phyloP scores from a whole-genome alignment of 2,329 filamentous ascomycete species.

The Arthrobotrys pseudoclavata region DNA sequence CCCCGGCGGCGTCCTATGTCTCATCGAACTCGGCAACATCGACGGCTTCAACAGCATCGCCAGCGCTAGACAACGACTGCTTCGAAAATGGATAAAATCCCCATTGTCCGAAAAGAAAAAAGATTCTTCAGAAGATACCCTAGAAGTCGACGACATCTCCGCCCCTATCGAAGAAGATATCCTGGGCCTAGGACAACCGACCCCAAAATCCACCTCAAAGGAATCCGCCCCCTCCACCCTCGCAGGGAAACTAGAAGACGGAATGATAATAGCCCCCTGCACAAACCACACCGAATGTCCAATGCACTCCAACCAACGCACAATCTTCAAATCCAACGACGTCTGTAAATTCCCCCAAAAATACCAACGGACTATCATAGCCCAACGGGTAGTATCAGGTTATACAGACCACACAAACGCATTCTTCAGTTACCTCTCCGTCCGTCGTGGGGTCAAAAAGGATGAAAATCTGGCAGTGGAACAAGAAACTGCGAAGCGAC shows the following conservation, averaged over 20 bases:
- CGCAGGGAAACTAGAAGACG: constrained; percentile 64
- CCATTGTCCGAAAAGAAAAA: constrained; percentile 66
- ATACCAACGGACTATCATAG: constrained; percentile 84
- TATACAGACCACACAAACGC: constrained; percentile 71
- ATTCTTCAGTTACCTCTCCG: constrained; percentile 86
- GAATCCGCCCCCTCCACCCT: constrained; percentile 66
- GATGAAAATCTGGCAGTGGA: constrained; percentile 59
- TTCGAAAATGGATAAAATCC: constrained; percentile 80
- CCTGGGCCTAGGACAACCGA: constrained; percentile 15
- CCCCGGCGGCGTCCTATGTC: constrained; percentile 85
- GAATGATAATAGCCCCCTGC: constrained; percentile 80
- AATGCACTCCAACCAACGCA: constrained; percentile 80
- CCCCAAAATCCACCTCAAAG: constrained; percentile 66
- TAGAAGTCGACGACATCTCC: constrained; percentile 60
- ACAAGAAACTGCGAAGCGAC: constrained; percentile 63
- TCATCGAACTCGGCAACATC: constrained; percentile 91
- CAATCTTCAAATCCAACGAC: constrained; percentile 83
- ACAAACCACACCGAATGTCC: constrained; percentile 90
- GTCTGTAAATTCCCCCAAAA: constrained; percentile 92
- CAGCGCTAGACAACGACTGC: constrained; percentile 81
- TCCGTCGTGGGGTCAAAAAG: constrained; percentile 79
- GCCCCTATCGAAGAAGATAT: constrained; percentile 64
- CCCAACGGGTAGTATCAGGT: constrained; percentile 77
- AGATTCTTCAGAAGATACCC: constrained; percentile 61
- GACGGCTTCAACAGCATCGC: constrained; percentile 93